These are phyloP conservation scores for Calocera viscosa DNA, from an alignment of 768 basidiomycete species.

Conservation along the genomic window DNA sequence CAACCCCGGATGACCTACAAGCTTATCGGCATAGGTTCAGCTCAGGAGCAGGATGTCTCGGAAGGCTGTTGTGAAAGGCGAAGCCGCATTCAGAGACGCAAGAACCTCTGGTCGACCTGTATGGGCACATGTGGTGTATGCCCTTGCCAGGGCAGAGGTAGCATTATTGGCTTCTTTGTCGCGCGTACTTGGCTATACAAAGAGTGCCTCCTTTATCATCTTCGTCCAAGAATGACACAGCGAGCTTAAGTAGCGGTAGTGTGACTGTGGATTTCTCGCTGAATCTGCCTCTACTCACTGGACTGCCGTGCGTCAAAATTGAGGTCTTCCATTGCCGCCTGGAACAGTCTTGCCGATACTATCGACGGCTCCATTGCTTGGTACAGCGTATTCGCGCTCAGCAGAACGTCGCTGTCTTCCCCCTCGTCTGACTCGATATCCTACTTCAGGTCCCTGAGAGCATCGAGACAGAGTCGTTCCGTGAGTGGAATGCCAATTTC, in stretches of 20 bases:
- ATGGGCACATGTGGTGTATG: not conserved
- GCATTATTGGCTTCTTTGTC: not conserved
- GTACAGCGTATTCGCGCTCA: constrained; percentile 79
- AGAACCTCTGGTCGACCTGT: not conserved
- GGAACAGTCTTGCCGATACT: constrained; percentile 68
- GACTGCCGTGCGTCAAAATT: not conserved
- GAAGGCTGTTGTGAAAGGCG: constrained; percentile 47
- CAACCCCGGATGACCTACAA: constrained; percentile 18
- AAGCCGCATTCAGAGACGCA: not conserved
- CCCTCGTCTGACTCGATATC: constrained; percentile 31
- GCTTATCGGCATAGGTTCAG: constrained; percentile 30
- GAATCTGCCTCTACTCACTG: not conserved
- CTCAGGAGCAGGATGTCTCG: constrained; percentile 42
- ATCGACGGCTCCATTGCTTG: constrained; percentile 85
- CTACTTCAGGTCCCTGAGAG: constrained; percentile 57
- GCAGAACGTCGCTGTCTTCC: constrained; percentile 39
- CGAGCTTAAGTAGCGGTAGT: not conserved
- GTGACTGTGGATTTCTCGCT: not conserved
- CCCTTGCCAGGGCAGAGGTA: not conserved
- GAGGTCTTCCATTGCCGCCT: constrained; percentile 19
- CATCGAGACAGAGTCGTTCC: constrained; percentile 63
- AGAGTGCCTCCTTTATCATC: not conserved
- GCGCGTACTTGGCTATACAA: not conserved
- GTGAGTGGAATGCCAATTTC: constrained; percentile 80
- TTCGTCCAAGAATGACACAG: not conserved